Base-by-base conservation (phyloP, 305 asterid genomes). In the Nicotiana rustica region DNA sequence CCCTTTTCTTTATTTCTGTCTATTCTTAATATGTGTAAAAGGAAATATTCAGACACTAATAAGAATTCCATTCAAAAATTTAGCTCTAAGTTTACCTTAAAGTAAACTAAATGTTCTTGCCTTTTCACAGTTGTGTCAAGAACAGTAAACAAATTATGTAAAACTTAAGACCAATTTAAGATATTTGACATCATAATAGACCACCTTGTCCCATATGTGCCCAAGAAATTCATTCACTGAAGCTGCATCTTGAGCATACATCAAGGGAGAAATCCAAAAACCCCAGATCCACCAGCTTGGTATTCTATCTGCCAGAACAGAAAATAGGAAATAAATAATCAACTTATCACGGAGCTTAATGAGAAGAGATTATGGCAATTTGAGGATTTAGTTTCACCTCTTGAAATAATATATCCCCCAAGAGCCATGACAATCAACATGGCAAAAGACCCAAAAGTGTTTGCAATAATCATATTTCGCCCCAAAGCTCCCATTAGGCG, bases 211-310 rank as follows among this genome's bases (percentile, higher is more conserved):
- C 99, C 99, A 96, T 66, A 95, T 77, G 84, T 92, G 98, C 82
- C 98, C 99, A 68, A 92, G 97, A 88, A 96, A 96, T 88, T 96
- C 99, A 86, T 96, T 96, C 87, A 96, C 99, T 78, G 95, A 88
- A 84, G 89, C 97, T 82, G 98, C 99, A 76, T 94, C 88, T 86
- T 96, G 98, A 84, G 97, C 98, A 91, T 96, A 96, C 93, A 90
- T 90, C 66, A 96, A 88, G 47, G 99, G 99, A 83, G 99, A 96
- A 89, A 94, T 82, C 99, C 99, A 96, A 87, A 81, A 90, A 64
- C 99, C 99, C 99, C 99, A 96, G 52, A 93, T 94, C 98, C 98
- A 96, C 99, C 99, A 96, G 17, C 84, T 86, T 69, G 98, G 97
- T 77, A 96, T 92, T 86, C 97, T 89, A 90, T 93, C 99, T 96